Evolutionary conservation across 2,329 filamentous ascomycete genomes (phyloP), one percentile per base, ranked within the genome.

Genomic region (Dendrostoma leiphaemia): DNA sequence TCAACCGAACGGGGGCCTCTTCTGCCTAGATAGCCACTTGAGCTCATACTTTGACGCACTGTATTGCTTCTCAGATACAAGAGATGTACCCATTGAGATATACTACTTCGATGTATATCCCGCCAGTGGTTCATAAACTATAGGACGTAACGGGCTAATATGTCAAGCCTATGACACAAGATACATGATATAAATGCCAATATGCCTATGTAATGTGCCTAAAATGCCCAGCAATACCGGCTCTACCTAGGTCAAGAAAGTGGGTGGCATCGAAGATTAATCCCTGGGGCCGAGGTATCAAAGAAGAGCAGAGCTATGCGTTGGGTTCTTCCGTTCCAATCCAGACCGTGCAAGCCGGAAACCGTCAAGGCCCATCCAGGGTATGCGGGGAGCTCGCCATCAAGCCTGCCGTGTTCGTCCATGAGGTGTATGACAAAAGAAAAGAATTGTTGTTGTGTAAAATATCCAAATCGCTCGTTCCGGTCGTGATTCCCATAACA

Each of bases 241-340:
- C 8, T n/a, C 12, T 37, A 12, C 9, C 17, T 17, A 12, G 5
- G 7, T 29, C 26, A 15, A 43, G 23, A 43, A 10, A 35, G 26
- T 29, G 37, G 29, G 24, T 40, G 40, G 38, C 52, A 24, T 37
- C 32, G 21, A 29, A 34, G 51, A 24, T n/a, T n/a, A 29, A 17
- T 28, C 34, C 32, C 40, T 15, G 44, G 40, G 37, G 35, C 43
- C 48, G 34, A 57, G 43, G 55, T 57, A 55, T 57, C 55, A 44
- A 48, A 46, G 17, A 47, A 50, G 34, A 32, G 12, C 37, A 48
- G 35, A 29, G 31, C 9, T 29, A 13, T 48, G 34, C 6, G 31
- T 19, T 13, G 5, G 17, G 26, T n/a, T 13, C 6, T 6, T 19
- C 13, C 21, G 3, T 3, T 8, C 23, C 19, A 37, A 12, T 24